phyloP scores from a whole-genome alignment of 2,329 filamentous ascomycete species.

The Aspergillus proliferans region DNA sequence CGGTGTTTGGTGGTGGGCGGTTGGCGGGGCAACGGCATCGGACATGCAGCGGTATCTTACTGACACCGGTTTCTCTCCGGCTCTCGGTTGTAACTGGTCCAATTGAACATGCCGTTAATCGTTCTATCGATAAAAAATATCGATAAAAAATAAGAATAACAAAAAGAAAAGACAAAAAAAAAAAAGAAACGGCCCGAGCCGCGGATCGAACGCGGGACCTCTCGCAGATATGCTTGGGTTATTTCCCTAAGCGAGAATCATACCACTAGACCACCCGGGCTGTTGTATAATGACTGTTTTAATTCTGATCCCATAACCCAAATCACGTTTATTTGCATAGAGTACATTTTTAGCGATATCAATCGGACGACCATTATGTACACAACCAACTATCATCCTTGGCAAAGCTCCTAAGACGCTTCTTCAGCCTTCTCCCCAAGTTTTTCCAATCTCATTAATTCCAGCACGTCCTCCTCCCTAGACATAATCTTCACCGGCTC shows the following conservation, averaged over 20 bases:
- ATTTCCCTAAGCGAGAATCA: constrained; percentile 11
- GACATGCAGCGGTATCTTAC: no score
- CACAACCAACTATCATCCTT: no score
- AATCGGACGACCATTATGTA: no score
- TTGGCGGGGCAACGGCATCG: neutral
- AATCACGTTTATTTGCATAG: no score
- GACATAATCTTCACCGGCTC: no score
- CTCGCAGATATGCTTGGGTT: constrained; percentile 11
- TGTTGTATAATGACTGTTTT: neutral
- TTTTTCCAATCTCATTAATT: no score
- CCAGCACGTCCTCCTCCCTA: no score
- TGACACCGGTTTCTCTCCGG: no score
- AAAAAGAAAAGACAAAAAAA: constrained; percentile 1
- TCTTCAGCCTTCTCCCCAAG: no score
- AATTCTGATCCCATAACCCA: neutral
- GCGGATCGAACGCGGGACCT: constrained; percentile 15
- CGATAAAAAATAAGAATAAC: neutral
- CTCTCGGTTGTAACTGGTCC: no score
- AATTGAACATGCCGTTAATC: neutral
- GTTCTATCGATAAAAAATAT: neutral
- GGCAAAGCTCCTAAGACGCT: no score
- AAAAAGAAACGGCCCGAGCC: constrained; percentile 7
- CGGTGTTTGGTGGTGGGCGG: neutral
- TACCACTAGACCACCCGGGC: constrained; percentile 15
- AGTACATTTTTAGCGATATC: no score